Evolutionary conservation across 768 basidiomycete genomes (phyloP).

Genomic region (Xerocomellus intermedius): DNA sequence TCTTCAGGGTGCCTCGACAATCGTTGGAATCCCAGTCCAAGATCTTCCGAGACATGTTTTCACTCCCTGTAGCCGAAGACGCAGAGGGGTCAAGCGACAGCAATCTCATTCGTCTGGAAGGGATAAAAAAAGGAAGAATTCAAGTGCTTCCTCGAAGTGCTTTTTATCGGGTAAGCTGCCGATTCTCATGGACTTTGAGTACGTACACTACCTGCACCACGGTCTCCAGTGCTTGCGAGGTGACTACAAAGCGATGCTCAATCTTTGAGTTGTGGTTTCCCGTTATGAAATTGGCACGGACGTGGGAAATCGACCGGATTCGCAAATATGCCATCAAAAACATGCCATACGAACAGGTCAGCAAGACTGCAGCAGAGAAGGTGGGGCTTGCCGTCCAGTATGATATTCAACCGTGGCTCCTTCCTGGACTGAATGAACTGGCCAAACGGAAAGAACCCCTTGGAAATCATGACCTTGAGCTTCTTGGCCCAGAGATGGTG

Average conservation of each 20-base stretch:
- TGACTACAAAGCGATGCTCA: background rate
- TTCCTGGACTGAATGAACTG: constrained; percentile 27
- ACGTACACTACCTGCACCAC: background rate
- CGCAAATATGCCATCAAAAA: constrained; percentile 30
- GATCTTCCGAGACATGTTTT: constrained; percentile 27
- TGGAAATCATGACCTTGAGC: constrained; percentile 9
- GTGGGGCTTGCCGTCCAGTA: constrained; percentile 31
- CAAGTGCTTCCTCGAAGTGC: constrained; percentile 22
- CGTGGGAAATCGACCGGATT: constrained; percentile 37
- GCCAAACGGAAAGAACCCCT: constrained; percentile 19
- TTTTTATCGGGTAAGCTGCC: constrained; percentile 17
- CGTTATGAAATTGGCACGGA: constrained; percentile 38
- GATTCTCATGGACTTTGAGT: background rate
- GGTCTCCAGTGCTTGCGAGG: background rate
- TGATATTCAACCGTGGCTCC: constrained; percentile 35
- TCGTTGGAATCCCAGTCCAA: constrained; percentile 24
- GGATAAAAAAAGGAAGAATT: constrained; percentile 27
- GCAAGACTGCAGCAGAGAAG: constrained; percentile 23
- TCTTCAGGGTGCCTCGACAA: constrained; percentile 29
- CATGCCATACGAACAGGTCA: constrained; percentile 19
- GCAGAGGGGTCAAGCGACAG: constrained; percentile 19
- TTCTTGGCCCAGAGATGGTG: constrained; percentile 15
- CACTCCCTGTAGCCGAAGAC: constrained; percentile 13
- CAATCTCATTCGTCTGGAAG: constrained; percentile 25
- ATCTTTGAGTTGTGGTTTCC: constrained; percentile 36